Base-by-base conservation (phyloP, 441 rosid genomes). In the Eruca vesicaria region DNA sequence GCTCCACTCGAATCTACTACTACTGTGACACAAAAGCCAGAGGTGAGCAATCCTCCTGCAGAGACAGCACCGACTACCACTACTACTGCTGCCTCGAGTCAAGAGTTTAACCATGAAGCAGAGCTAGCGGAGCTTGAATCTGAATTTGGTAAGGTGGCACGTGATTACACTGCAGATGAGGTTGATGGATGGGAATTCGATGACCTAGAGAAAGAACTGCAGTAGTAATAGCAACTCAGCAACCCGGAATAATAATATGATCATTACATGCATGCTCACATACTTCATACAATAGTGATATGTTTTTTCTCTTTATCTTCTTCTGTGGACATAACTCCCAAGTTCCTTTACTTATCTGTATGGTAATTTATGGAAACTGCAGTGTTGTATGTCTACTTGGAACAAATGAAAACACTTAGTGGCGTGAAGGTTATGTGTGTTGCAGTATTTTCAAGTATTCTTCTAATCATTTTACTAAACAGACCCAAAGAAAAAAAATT, bases 161-260 rank as follows among this genome's bases (percentile, higher is more conserved):
- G 75, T 63, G 96, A 92, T 81, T 93, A 93, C 84, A 82, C 94
- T 0, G 61, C 80, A 0, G 94, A 87, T 68, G 99, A 96, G 82
- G 87, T 96, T 66, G 90, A 87, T 73, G 98, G 81, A 76, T 96
- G 99, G 98, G 99, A 96, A 80, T 96, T 96, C 29, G 99, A 96
- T 60, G 98, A 96, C 83, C 97, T 93, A 6, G 97, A 96, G 78
- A 89, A 85, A 80, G 99, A 93, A 81, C 70, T 96, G 68, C 87
- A 74, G 76, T 81, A 78, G 28, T 48, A 50, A 20, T 48, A 45
- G 52, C 35, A n/a, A 57, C 50, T n/a, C 41, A 68, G 45, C 63
- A 55, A 62, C 69, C 53, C 20, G 10, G 70, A 75, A 69, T 68
- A 62, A 75, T 62, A 77, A 5, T 29, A 5, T 29, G 10, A 7